Conservation (phyloP, 1,284 basidiomycete genomes). For the Exobasidium cylindrosporum region DNA sequence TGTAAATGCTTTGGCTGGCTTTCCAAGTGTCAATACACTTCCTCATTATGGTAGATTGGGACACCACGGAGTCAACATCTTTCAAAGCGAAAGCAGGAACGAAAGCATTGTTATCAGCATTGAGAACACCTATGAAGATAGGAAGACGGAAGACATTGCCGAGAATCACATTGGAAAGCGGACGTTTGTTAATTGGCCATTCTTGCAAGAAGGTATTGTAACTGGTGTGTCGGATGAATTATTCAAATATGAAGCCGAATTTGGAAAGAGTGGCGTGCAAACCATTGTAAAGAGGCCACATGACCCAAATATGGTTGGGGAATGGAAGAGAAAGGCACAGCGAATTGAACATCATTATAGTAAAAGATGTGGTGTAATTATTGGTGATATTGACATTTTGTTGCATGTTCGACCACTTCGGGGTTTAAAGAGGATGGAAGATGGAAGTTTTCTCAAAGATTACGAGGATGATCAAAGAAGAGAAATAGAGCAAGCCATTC, state of each 20-base stretch:
- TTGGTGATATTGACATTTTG: constrained; percentile 64
- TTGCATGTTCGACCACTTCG: constrained; percentile 51
- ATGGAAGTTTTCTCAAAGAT: constrained; percentile 88
- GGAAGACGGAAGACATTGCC: constrained; percentile 67
- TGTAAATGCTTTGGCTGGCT: constrained; percentile 82
- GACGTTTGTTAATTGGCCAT: constrained; percentile 87
- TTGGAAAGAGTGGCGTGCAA: constrained; percentile 26
- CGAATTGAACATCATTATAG: constrained; percentile 79
- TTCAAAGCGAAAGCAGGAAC: constrained; percentile 82
- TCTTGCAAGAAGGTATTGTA: constrained; percentile 85
- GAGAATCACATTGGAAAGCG: constrained; percentile 71
- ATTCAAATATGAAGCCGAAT: constrained; percentile 67
- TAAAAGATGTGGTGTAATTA: constrained; percentile 82
- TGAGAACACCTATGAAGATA: constrained; percentile 69
- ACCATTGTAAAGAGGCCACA: constrained; percentile 35
- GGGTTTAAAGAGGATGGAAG: constrained; percentile 84
- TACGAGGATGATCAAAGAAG: constrained; percentile 74
- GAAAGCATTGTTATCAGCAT: constrained; percentile 89
- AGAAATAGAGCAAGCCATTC: constrained; percentile 76
- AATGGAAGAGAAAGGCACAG: constrained; percentile 61
- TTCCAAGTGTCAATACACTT: constrained; percentile 88
- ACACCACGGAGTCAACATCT: constrained; percentile 87
- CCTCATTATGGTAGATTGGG: constrained; percentile 74
- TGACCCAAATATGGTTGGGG: constrained; percentile 52
- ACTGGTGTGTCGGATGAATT: constrained; percentile 80